A percentile compares a stretch with the other conserved stretches of the same genome.
Conservation (phyloP, 371 early-diverging fungal genomes). For the Mortierella sp. region DNA sequence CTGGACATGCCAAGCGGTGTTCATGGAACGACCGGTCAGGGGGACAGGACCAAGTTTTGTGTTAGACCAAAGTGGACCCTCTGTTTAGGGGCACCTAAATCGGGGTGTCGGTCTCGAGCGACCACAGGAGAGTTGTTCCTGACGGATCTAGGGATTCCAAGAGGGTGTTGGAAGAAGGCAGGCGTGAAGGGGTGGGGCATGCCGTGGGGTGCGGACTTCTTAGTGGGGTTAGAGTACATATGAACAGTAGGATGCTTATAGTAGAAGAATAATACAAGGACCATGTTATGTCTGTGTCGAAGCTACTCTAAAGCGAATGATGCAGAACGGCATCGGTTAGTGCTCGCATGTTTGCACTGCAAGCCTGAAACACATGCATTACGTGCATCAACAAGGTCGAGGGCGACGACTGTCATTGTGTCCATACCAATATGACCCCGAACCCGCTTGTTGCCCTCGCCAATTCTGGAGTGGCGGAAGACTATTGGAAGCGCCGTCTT, state of each 20-base stretch:
- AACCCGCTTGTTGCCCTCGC: no score
- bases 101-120: conserved; percentile 64
- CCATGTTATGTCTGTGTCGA: background rate
- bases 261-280: background rate
- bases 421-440: no score
- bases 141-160: conserved; percentile 84
- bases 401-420: no score
- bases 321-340: no score
- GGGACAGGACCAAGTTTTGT: conserved; percentile 56
- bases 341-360: no score
- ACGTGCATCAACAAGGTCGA: no score
- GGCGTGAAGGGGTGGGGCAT: conserved; percentile 67
- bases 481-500: no score
- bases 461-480: no score
- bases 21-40: conserved; percentile 60
- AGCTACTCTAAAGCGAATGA: no score
- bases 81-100: conserved; percentile 80
- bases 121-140: conserved; percentile 80
- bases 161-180: conserved; percentile 69
- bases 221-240: conserved; percentile 73
- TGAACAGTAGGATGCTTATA: background rate
- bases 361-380: no score
- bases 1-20: conserved; percentile 83
- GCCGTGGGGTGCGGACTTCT: conserved; percentile 79
- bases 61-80: conserved; percentile 79